Percentiles rank a stretch among this genome's conserved stretches.
Evolutionary conservation across 306 rosid genomes (phyloP).

Genomic region (Delonix regia): DNA sequence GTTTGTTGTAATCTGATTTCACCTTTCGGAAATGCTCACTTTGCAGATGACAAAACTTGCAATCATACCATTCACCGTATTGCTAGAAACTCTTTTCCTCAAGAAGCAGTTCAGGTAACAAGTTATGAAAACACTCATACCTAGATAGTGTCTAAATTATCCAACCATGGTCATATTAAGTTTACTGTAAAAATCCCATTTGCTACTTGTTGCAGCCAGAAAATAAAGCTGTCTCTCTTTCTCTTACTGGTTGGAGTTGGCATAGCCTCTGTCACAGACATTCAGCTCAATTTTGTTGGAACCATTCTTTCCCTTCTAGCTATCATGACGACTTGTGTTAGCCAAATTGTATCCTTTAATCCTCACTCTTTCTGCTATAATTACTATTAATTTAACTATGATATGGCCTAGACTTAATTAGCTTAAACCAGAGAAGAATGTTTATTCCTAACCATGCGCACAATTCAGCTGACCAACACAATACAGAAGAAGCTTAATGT

Average conservation of each 20-base stretch:
- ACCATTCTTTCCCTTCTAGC: conserved; percentile 84
- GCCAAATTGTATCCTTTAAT: conserved; percentile 88
- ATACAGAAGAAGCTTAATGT: conserved; percentile 95
- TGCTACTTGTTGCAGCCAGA: conserved; percentile 61
- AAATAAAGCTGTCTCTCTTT: conserved; percentile 75
- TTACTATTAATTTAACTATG: background rate
- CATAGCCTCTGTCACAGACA: conserved; percentile 95
- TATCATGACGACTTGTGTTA: conserved; percentile 86
- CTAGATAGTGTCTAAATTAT: background rate
- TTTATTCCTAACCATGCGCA: conserved; percentile 53
- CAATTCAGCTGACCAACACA: conserved; percentile 88
- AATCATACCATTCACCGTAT: conserved; percentile 92
- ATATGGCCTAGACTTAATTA: background rate
- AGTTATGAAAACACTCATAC: background rate
- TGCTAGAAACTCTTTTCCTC: conserved; percentile 78
- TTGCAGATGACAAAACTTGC: conserved; percentile 99
- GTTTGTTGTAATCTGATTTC: background rate
- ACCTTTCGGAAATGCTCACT: background rate
- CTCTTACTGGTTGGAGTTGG: conserved; percentile 89
- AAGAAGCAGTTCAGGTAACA: conserved; percentile 90
- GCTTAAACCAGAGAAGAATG: background rate
- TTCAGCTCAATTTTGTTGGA: conserved; percentile 92
- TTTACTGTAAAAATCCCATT: conserved; percentile 4
- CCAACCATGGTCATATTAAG: background rate
- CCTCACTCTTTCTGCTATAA: conserved; percentile 18